Percentiles rank a stretch among this genome's conserved stretches.
Evolutionary conservation across 306 rosid species (phyloP).

Genomic region (Parietaria judaica): DNA sequence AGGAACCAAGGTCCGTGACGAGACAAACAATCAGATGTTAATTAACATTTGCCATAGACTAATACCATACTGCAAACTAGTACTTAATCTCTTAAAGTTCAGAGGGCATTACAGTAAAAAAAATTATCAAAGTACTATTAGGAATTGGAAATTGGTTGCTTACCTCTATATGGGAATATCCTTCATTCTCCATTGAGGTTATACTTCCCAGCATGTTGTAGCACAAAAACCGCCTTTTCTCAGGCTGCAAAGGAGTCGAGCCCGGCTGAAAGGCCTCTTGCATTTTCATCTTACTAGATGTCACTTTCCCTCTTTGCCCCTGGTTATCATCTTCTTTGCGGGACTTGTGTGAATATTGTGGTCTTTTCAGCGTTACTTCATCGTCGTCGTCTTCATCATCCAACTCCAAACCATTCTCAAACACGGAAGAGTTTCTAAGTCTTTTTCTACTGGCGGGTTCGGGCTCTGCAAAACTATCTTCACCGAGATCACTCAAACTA

Average conservation of each 20-base stretch:
- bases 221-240: conserved; percentile 79
- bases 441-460: conserved; percentile 74
- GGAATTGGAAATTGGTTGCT: conserved; percentile 3
- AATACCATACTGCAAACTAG: no score
- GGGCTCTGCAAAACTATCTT: conserved; percentile 47
- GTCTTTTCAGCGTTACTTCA: conserved; percentile 44
- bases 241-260: conserved; percentile 70
- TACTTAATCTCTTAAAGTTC: no score
- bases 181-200: conserved; percentile 74
- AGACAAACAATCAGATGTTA: no score
- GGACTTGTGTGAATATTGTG: conserved; percentile 34
- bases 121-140: no score
- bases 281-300: conserved; percentile 40
- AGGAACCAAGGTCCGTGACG: no score
- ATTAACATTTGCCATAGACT: no score
- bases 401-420: conserved; percentile 39
- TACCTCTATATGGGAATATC: conserved; percentile 92
- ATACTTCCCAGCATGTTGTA: conserved; percentile 90
- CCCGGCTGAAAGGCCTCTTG: conserved; percentile 95
- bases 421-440: conserved; percentile 37
- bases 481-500: conserved; percentile 73
- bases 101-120: no score
- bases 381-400: conserved; percentile 40
- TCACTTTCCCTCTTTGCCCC: conserved; percentile 30
- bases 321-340: conserved; percentile 32